These are phyloP conservation scores for Colletotrichum tabaci DNA, from an alignment of 2,329 filamentous ascomycete genomes.

Conservation along the genomic window DNA sequence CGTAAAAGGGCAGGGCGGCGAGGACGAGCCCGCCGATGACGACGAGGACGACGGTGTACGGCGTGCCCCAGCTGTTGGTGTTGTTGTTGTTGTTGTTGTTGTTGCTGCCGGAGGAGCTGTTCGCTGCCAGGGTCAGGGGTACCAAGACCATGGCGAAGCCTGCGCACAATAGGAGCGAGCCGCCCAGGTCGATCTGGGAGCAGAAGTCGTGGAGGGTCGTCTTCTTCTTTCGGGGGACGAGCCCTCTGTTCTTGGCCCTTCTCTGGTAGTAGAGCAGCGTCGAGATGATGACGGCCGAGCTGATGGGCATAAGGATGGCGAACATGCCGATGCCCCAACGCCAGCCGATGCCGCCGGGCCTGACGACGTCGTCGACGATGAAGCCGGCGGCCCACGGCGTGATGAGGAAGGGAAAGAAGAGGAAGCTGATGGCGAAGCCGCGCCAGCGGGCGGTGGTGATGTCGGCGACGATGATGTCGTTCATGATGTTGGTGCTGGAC, in stretches of 20 bases:
- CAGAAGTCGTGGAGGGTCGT: constrained; percentile 44
- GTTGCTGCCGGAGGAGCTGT: constrained; percentile 45
- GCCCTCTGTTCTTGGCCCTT: constrained; percentile 44
- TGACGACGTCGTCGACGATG: constrained; percentile 46
- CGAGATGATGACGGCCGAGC: constrained; percentile 44
- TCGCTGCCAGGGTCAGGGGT: constrained; percentile 67
- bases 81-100: no score
- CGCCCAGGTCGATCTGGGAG: constrained; percentile 57
- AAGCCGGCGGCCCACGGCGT: constrained; percentile 51
- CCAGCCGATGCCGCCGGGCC: constrained; percentile 45
- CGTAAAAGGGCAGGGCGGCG: constrained; percentile 59
- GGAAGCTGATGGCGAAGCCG: constrained; percentile 49
- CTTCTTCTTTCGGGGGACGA: constrained; percentile 24
- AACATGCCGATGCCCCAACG: constrained; percentile 66
- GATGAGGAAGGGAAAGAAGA: constrained; percentile 53
- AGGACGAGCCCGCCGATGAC: constrained; percentile 68
- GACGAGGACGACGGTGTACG: constrained; percentile 61
- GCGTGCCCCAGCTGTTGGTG: constrained; percentile 56
- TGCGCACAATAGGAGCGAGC: constrained; percentile 58
- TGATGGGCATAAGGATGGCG: constrained; percentile 69
- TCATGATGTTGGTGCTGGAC: constrained; percentile 32
- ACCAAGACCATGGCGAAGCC: constrained; percentile 69
- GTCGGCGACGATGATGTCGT: constrained; percentile 36
- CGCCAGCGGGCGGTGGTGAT: constrained; percentile 34
- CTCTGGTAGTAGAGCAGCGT: constrained; percentile 43